These are phyloP conservation scores for Annulohypoxylon maeteangense DNA, from an alignment of 495 filamentous ascomycete genomes.

Conservation along the genomic window DNA sequence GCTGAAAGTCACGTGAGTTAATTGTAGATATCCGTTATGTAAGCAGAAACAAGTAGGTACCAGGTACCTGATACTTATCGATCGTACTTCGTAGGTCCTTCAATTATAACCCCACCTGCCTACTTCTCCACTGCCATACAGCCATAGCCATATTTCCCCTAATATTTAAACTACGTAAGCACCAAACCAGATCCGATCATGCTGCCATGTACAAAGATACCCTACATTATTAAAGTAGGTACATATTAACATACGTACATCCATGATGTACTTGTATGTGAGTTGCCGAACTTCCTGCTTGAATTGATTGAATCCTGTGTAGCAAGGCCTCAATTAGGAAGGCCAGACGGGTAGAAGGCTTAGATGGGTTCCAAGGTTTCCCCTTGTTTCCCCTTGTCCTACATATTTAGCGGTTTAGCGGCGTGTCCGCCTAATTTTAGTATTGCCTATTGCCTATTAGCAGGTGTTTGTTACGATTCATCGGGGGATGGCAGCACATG, in stretches of 20 bases:
- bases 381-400: background rate
- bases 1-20: slow-evolving; percentile 2
- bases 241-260: no score
- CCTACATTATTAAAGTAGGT: no score
- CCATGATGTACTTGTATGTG: background rate
- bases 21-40: background rate
- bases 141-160: background rate
- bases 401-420: slow-evolving; percentile 11
- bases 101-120: background rate
- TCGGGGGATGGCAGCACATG: background rate
- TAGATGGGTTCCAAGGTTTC: background rate
- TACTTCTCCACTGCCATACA: background rate
- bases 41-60: no score
- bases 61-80: background rate
- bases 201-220: background rate
- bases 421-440: slow-evolving; percentile 40
- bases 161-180: background rate
- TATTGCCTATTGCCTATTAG: slow-evolving; percentile 2
- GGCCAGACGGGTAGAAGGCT: background rate
- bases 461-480: slow-evolving; percentile 6
- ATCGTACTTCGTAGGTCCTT: slow-evolving; percentile 18
- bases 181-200: slow-evolving; percentile 20
- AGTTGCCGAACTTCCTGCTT: slow-evolving; percentile 38
- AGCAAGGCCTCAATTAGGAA: slow-evolving; percentile 35
- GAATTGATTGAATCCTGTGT: slow-evolving; percentile 2